Evolutionary conservation across 2,329 filamentous ascomycete genomes (phyloP).

Genomic region (Fusarium coicis): DNA sequence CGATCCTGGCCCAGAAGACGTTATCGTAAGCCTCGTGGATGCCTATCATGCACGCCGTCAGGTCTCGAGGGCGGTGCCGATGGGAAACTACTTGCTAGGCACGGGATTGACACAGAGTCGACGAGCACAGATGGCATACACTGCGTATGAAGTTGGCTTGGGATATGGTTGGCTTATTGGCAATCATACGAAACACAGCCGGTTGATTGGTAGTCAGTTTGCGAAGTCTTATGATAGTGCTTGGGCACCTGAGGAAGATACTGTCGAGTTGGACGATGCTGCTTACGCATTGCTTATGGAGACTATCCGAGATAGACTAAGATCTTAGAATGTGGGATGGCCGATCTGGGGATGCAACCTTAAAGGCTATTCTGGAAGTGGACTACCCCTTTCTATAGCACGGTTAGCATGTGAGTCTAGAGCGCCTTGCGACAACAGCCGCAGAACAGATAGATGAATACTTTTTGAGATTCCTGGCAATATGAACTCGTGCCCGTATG

Average conservation of each 20-base stretch:
- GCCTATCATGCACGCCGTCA: accelerated
- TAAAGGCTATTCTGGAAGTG: background rate
- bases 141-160: no score
- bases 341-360: background rate
- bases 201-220: no score
- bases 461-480: background rate
- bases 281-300: background rate
- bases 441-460: background rate
- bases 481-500: background rate
- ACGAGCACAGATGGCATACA: no score
- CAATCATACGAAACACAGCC: no score
- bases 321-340: background rate
- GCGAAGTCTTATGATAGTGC: no score
- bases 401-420: background rate
- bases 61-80: accelerated
- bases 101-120: no score
- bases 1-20: accelerated
- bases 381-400: background rate
- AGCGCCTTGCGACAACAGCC: no score
- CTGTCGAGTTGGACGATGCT: background rate
- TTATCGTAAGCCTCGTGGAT: no score
- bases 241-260: background rate
- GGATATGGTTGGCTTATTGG: background rate
- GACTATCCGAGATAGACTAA: background rate
- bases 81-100: background rate